These are phyloP conservation scores for Epichloe bromicola DNA, from an alignment of 2,329 filamentous ascomycete genomes.

Conservation along the genomic window DNA sequence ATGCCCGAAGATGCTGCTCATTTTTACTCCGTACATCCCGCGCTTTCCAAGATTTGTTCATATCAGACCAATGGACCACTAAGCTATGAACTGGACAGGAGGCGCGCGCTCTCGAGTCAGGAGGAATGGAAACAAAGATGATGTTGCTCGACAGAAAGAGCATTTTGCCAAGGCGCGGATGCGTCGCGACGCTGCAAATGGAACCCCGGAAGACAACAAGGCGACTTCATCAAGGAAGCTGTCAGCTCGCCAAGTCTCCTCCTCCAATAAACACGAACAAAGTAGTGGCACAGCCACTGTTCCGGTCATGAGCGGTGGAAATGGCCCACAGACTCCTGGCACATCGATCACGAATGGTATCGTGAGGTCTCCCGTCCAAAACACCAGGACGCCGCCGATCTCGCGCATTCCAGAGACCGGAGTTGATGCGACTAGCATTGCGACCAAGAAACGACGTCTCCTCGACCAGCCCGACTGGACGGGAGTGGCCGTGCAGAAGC, in stretches of 20 bases:
- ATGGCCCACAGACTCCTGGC: background rate
- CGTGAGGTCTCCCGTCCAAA: background rate
- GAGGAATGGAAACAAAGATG: conserved; percentile 19
- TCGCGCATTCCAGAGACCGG: background rate
- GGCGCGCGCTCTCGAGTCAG: conserved; percentile 23
- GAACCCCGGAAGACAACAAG: background rate
- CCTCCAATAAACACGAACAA: background rate
- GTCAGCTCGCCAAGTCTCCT: background rate
- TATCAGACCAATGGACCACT: background rate
- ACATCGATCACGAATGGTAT: background rate
- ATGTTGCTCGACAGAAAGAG: conserved; percentile 22
- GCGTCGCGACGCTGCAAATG: conserved; percentile 2
- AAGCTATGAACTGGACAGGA: conserved; percentile 30
- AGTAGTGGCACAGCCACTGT: too few relatives aligned
- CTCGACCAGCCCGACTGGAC: conserved; percentile 19
- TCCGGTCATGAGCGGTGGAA: conserved; percentile 1
- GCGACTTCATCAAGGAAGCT: background rate
- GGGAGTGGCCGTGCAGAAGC: conserved; percentile 19
- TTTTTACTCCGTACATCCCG: background rate
- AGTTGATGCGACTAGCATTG: conserved; percentile 5
- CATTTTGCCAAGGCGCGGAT: conserved; percentile 25
- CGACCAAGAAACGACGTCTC: conserved; percentile 14
- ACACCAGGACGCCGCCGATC: background rate
- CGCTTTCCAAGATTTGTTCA: background rate
- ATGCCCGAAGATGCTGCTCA: background rate